Conservation (phyloP, 1,139 yeast species). For the Saccharomycopsis crataegensis region DNA sequence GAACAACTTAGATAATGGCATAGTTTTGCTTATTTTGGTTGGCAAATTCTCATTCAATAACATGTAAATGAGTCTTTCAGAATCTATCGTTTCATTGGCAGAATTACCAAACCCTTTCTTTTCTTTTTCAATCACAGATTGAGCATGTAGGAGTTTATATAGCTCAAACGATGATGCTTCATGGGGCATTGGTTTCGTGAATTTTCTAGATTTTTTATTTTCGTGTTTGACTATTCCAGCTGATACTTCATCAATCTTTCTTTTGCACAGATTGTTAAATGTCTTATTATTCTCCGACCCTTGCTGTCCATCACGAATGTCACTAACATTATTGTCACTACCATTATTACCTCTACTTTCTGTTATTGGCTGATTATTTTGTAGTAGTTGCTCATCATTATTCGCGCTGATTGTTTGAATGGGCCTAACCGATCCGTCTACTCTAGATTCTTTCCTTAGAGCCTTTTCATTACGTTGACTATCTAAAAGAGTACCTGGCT, state of each 20-base stretch:
- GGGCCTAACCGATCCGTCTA: no score
- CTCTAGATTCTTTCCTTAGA: no score
- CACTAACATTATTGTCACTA: neutral
- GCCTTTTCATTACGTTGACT: no score
- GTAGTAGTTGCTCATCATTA: neutral
- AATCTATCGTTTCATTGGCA: conserved; percentile 19
- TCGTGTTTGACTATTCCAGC: neutral
- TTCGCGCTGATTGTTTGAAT: no score
- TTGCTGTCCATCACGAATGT: neutral
- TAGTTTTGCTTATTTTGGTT: conserved; percentile 42
- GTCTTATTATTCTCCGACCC: neutral
- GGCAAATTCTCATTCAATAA: conserved; percentile 41
- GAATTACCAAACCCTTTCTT: conserved; percentile 24
- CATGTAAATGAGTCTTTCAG: conserved; percentile 26
- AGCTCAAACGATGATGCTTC: conserved; percentile 17
- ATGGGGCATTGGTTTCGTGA: conserved; percentile 4
- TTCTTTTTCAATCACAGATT: conserved; percentile 15
- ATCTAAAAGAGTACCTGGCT: no score
- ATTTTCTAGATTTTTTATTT: neutral
- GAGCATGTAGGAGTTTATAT: conserved; percentile 13
- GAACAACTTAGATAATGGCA: conserved; percentile 78
- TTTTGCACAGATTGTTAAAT: neutral
- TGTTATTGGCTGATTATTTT: neutral
- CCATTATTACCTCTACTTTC: neutral
- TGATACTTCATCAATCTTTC: neutral